Base-by-base conservation (phyloP, 2,329 filamentous ascomycete species). In the Fusarium foetens region DNA sequence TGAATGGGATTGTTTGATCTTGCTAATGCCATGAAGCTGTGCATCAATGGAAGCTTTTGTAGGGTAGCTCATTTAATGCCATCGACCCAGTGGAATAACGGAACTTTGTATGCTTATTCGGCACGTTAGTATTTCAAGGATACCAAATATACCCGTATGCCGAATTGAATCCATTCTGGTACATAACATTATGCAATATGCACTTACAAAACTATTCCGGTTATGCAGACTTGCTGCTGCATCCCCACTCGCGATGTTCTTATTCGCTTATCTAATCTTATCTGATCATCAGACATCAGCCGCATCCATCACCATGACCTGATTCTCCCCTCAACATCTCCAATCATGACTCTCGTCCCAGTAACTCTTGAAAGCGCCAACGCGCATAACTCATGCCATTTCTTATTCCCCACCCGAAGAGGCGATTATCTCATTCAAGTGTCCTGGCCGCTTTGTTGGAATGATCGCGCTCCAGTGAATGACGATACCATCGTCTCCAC, bases 371-470 rank as follows among this genome's bases (percentile, higher is more conserved):
- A 67, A 5, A 31, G 43, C 1, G 75, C 72, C 5, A 52, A 66
- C 14, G 58, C 72, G 27, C 63, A 59, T 19, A 75, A 78, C 25
- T 72, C 76, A 7, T 66, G 61, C 31, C 75, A 78, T 42, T 66
- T 73, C 11, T 57, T 45, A 2, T 54, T 68, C 2, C 57, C 62
- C 0, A 67, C 76, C 4, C 58, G 64, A n/a, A 60, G 75, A 68
- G 76, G 75, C 6, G 72, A 77, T 25, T 79, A 78, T 38, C 51
- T 77, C 13, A 57, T 80, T 2, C 78, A 80, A 41, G 67, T 79
- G 6, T 73, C 77, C 3, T 80, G 75, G 75, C 79, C 78, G 10
- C 63, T 78, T 25, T 66, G 67, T 62, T 80, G 76, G 79, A 70
- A 66, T 10, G 57, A 75, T 21, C 71, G 77, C 7, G 42, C 42